phyloP scores from a whole-genome alignment of 441 rosid species.

The Populus hybrid region DNA sequence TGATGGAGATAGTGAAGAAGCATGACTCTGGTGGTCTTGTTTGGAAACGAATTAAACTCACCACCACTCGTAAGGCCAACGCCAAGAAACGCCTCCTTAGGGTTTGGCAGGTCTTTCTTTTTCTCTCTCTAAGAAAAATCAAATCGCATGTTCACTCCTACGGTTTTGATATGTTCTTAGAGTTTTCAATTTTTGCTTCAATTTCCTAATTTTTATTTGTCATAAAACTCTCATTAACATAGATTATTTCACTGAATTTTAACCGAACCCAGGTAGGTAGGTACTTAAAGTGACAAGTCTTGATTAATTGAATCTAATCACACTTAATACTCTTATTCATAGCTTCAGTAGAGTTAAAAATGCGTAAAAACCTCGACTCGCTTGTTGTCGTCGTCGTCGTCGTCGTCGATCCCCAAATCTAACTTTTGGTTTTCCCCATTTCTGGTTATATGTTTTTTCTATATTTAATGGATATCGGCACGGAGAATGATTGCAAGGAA shows the following conservation, averaged over 20 bases:
- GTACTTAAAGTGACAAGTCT: neutral
- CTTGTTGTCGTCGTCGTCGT: neutral
- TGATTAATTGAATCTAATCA: too few species aligned
- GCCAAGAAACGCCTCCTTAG: slow-evolving; percentile 94
- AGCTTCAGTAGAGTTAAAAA: neutral
- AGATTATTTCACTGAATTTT: neutral
- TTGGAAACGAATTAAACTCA: slow-evolving; percentile 92
- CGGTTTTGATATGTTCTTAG: neutral
- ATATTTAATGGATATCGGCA: neutral
- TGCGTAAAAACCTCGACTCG: too few species aligned
- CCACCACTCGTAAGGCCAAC: slow-evolving; percentile 86
- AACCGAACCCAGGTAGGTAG: neutral
- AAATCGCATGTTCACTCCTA: neutral
- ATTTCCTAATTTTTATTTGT: neutral
- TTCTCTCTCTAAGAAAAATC: neutral
- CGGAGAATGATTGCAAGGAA: neutral
- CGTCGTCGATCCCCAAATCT: neutral
- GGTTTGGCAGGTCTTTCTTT: slow-evolving; percentile 74
- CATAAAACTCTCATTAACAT: neutral
- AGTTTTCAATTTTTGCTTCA: neutral
- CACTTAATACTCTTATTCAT: neutral
- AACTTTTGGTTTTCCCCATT: neutral
- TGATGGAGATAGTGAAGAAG: slow-evolving; percentile 91
- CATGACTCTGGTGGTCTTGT: slow-evolving; percentile 87
- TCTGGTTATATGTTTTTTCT: neutral